Evolutionary conservation across 2,329 filamentous ascomycete species (phyloP).

Genomic region (Neofusicoccum ribis): DNA sequence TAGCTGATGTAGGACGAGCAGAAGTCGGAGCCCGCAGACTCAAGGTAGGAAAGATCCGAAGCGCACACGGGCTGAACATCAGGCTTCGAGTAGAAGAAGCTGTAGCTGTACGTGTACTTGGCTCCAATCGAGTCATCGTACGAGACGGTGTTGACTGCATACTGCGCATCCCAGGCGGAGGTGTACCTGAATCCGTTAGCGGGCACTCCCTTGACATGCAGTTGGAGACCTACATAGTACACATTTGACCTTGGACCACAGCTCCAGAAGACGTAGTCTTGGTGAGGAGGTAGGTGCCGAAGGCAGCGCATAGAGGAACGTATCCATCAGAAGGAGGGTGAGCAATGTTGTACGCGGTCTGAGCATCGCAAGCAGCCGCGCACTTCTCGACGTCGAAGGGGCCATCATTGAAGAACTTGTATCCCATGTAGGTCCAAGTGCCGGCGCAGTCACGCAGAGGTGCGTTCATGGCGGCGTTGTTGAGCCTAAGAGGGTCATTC

Average conservation of each 20-base stretch:
- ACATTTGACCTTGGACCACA: constrained; percentile 25
- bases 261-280: constrained; percentile 23
- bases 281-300: constrained; percentile 34
- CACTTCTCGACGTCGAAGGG: constrained; percentile 34
- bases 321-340: constrained; percentile 1
- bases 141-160: background rate
- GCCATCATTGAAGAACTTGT: constrained; percentile 26
- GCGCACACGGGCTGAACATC: background rate
- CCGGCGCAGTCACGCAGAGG: constrained; percentile 18
- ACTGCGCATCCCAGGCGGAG: background rate
- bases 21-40: background rate
- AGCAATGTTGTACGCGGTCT: constrained; percentile 4
- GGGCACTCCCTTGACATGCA: no score
- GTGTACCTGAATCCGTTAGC: background rate
- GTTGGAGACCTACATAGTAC: background rate
- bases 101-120: constrained; percentile 1
- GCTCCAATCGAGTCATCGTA: background rate
- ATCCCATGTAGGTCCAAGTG: constrained; percentile 30
- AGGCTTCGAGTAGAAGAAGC: background rate
- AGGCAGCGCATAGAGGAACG: constrained; percentile 30
- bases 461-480: constrained; percentile 32
- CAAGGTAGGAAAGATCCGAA: background rate
- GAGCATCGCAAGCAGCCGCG: constrained; percentile 26
- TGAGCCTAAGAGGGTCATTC: constrained; percentile 20
- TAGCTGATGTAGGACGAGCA: background rate